Conservation (phyloP, 495 filamentous ascomycete species). For the Xylaria nigripes region DNA sequence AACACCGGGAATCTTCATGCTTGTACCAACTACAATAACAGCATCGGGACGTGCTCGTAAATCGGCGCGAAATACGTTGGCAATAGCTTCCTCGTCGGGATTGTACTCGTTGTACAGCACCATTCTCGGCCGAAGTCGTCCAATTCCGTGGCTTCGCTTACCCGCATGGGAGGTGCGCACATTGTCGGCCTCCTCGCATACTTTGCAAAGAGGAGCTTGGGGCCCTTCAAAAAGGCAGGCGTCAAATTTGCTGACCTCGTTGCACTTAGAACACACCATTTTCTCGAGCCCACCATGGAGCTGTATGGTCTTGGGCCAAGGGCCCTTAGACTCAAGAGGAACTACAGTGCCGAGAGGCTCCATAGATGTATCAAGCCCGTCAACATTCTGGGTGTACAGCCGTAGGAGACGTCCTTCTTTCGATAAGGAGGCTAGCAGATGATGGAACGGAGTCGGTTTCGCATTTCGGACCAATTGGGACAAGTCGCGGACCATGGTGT, state of each 20-base stretch:
- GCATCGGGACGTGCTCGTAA: constrained; percentile 79
- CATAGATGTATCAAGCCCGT: constrained; percentile 84
- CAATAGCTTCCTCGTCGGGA: constrained; percentile 92
- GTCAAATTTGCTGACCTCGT: constrained; percentile 66
- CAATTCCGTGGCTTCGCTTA: constrained; percentile 89
- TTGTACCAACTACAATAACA: constrained; percentile 90
- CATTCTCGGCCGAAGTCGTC: constrained; percentile 82
- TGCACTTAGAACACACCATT: constrained; percentile 94
- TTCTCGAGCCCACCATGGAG: constrained; percentile 89
- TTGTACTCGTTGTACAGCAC: constrained; percentile 97
- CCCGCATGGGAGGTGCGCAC: constrained; percentile 69
- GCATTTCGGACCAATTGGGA: constrained; percentile 66
- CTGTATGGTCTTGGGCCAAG: constrained; percentile 90
- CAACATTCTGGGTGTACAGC: constrained; percentile 93
- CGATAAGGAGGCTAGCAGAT: constrained; percentile 85
- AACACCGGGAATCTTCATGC: constrained; percentile 87
- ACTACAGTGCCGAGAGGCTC: constrained; percentile 68
- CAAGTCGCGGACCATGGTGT: constrained; percentile 87
- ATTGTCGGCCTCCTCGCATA: constrained; percentile 65
- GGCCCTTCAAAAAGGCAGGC: constrained; percentile 75
- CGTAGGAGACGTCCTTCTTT: constrained; percentile 82
- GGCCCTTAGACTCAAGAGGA: constrained; percentile 63
- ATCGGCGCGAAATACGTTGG: constrained; percentile 76
- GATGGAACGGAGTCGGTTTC: constrained; percentile 82
- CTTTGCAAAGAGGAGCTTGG: constrained; percentile 69